Evolutionary conservation across 169 alveolate genomes (phyloP).

Genomic region (Eimeria mitis): DNA sequence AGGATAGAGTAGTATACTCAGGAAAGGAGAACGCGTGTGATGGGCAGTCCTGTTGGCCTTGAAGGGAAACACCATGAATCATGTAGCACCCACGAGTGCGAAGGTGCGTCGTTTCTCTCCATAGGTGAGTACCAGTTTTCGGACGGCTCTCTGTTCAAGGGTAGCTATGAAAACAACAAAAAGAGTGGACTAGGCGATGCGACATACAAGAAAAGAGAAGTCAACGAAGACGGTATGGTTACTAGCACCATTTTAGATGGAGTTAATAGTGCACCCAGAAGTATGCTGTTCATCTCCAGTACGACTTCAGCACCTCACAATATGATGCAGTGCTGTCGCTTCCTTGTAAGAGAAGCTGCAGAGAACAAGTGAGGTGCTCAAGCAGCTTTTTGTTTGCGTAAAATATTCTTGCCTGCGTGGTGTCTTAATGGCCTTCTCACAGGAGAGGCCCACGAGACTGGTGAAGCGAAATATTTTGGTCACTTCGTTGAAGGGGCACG

Average conservation of each 20-base stretch:
- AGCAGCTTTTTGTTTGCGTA: not conserved
- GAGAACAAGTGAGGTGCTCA: not conserved
- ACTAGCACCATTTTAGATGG: not conserved
- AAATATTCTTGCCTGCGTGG: not conserved
- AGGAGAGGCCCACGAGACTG: conserved; percentile 58
- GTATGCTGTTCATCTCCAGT: not conserved
- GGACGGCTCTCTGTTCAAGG: conserved; percentile 66
- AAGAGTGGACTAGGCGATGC: conserved; percentile 73
- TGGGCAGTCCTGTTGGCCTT: not conserved
- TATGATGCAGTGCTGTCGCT: not conserved
- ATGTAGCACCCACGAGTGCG: not conserved
- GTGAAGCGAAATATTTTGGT: conserved; percentile 64
- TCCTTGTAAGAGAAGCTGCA: not conserved
- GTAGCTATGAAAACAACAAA: conserved; percentile 72
- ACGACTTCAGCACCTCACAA: not conserved
- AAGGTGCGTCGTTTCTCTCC: not conserved
- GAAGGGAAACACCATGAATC: not conserved
- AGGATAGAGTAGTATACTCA: not conserved
- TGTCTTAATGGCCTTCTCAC: not conserved
- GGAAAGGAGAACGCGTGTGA: not conserved
- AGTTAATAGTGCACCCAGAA: not conserved
- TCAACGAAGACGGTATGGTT: conserved; percentile 29
- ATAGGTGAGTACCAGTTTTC: conserved; percentile 49
- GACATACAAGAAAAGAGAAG: conserved; percentile 26
- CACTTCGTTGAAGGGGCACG: conserved; percentile 70